phyloP scores from a whole-genome alignment of 768 basidiomycete species.

The Boletus patriciae region DNA sequence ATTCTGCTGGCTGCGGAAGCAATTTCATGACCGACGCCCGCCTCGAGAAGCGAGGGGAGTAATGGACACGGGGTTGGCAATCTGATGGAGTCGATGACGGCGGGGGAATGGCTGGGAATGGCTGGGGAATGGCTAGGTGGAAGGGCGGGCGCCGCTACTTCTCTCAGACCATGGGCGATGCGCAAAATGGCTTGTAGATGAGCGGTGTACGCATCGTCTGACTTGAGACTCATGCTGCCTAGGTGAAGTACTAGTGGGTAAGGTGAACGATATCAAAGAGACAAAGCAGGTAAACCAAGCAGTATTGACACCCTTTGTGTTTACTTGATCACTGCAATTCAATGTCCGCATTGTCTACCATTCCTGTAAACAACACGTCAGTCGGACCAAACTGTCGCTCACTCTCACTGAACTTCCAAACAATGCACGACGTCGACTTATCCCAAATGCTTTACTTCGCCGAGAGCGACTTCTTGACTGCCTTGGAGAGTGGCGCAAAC shows the following conservation, averaged over 20 bases:
- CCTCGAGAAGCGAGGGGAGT: neutral
- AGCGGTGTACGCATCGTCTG: neutral
- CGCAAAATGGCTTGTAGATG: neutral
- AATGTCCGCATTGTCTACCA: slow-evolving; percentile 17
- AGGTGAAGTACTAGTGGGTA: no score
- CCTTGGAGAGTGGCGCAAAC: neutral
- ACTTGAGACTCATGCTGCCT: neutral
- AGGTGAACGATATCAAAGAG: no score
- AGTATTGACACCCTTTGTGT: neutral
- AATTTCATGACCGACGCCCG: neutral
- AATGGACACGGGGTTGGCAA: neutral
- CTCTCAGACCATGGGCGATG: neutral
- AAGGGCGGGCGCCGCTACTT: neutral
- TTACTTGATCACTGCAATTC: slow-evolving; percentile 1
- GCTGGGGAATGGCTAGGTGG: neutral
- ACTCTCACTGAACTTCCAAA: neutral
- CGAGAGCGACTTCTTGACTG: neutral
- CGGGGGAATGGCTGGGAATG: neutral
- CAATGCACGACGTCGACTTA: slow-evolving; percentile 7
- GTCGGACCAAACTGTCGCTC: no score
- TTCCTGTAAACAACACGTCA: no score
- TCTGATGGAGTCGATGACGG: neutral
- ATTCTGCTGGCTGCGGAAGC: rapidly evolving
- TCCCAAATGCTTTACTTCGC: neutral
- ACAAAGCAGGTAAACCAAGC: no score